Evolutionary conservation across 2,329 filamentous ascomycete species (phyloP).

Genomic region (Talaromyces atroroseus): DNA sequence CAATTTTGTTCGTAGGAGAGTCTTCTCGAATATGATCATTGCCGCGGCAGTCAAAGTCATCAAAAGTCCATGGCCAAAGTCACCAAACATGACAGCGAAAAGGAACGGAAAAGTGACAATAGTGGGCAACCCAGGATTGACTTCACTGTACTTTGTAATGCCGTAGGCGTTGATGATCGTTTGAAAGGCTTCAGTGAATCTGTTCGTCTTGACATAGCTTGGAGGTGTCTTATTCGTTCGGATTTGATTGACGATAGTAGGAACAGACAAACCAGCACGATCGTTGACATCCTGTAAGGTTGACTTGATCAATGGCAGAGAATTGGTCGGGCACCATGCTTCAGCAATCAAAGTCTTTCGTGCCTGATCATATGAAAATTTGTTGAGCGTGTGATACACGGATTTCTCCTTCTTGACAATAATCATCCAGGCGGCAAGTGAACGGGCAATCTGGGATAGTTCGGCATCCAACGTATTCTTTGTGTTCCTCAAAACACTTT

Average conservation of each 20-base stretch:
- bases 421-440: conserved; percentile 93
- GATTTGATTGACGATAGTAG: conserved; percentile 97
- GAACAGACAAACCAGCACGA: conserved; percentile 89
- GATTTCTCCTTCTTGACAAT: conserved; percentile 98
- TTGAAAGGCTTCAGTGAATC: conserved; percentile 96
- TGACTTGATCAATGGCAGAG: conserved; percentile 79
- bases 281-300: conserved; percentile 96
- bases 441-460: conserved; percentile 86
- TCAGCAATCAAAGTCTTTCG: conserved; percentile 95
- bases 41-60: conserved; percentile 77
- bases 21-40: conserved; percentile 97
- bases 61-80: conserved; percentile 87
- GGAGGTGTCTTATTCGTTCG: conserved; percentile 95
- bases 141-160: conserved; percentile 93
- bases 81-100: conserved; percentile 99
- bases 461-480: conserved; percentile 91
- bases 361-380: conserved; percentile 93
- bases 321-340: conserved; percentile 93
- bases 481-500: conserved; percentile 89
- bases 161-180: conserved; percentile 99
- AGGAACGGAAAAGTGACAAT: conserved; percentile 99
- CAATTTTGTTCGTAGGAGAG: conserved; percentile 74
- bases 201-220: conserved; percentile 96
- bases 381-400: conserved; percentile 90
- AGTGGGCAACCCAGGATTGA: conserved; percentile 91